Base-by-base conservation (phyloP, 139 green algal species). In the Tetradesmus obliquus region DNA sequence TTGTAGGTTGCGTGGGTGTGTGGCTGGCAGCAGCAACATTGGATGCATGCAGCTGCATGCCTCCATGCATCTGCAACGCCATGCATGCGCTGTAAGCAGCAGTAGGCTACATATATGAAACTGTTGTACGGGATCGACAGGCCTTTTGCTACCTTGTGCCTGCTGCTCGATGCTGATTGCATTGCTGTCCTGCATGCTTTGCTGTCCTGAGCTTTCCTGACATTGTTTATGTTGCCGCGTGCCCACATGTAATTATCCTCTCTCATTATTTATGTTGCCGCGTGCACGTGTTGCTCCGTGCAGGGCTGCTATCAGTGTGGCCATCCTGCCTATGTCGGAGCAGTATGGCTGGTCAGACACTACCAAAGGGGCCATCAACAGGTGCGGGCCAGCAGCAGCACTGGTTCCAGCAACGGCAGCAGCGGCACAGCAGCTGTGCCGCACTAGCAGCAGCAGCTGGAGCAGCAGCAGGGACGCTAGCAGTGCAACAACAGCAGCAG, bases 281-380 rank as follows among this genome's bases (percentile, higher is more conserved):
- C n/a, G 4, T 76, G 66, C 66, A 10, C 5, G 17, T 24, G 12
- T 4, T 76, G 66, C 66, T 24, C 17, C n/a, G 15, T 24, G n/a
- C 66, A 76, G 96, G 3, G 97, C 96, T 3, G 96, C 96, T 54
- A 97, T 98, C 91, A 93, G 60, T 5, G 96, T 97, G 0, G 94
- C 96, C 9, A 96, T 98, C n/a, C 91, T 97, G 55, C 96, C 96
- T 0, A 97, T 98, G 96, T 90, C 84, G 15, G 86, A 95, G 58
- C 71, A 96, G 88, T 98, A 96, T 87, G 84, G 84, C 10, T 98
- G 97, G 97, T 94, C 92, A 71, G 94, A 97, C 58, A 89, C 84
- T 8, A 93, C 93, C 22, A 98, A 98, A 88, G 97, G 97, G 0
- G 90, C 95, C 13, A 93, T 98, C 82, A 94, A 92, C 92, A 95